phyloP scores from a whole-genome alignment of 805 yeast species.

The Candida taoyuanica region DNA sequence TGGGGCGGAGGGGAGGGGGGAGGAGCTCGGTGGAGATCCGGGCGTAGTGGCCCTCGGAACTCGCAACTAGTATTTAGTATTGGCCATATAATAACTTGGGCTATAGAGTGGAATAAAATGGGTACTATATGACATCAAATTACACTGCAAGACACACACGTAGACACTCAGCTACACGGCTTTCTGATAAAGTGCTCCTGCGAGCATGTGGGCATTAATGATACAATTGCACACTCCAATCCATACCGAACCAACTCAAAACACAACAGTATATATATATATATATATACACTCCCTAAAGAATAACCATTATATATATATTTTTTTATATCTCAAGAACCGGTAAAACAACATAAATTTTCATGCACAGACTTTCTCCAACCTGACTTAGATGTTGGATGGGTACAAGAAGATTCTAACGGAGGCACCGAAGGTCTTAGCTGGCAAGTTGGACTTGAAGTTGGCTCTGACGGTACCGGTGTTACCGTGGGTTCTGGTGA shows the following conservation, averaged over 20 bases:
- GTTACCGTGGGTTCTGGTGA: constrained; percentile 98
- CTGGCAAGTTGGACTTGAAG: constrained; percentile 98
- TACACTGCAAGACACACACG: too few species aligned
- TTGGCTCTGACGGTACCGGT: constrained; percentile 97
- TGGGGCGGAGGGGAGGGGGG: neutral
- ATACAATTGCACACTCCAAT: neutral
- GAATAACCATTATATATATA: constrained; percentile 12
- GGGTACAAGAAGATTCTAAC: constrained; percentile 99
- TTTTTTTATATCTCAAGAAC: constrained; percentile 15
- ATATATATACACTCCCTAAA: neutral
- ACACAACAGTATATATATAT: neutral
- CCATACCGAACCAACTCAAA: neutral
- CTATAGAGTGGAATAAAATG: too few species aligned
- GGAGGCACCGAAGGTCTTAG: constrained; percentile 99
- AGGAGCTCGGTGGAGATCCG: neutral
- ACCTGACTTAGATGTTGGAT: constrained; percentile 82
- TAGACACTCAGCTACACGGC: too few species aligned
- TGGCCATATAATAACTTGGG: too few species aligned
- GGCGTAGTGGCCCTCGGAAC: neutral
- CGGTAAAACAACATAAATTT: constrained; percentile 18
- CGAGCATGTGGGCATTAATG: too few species aligned
- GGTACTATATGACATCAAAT: too few species aligned
- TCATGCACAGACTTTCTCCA: constrained; percentile 12
- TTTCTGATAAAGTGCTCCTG: neutral
- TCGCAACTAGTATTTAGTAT: too few species aligned